Conservation (phyloP, 2,329 filamentous ascomycete genomes). For the Aureobasidium sp. region DNA sequence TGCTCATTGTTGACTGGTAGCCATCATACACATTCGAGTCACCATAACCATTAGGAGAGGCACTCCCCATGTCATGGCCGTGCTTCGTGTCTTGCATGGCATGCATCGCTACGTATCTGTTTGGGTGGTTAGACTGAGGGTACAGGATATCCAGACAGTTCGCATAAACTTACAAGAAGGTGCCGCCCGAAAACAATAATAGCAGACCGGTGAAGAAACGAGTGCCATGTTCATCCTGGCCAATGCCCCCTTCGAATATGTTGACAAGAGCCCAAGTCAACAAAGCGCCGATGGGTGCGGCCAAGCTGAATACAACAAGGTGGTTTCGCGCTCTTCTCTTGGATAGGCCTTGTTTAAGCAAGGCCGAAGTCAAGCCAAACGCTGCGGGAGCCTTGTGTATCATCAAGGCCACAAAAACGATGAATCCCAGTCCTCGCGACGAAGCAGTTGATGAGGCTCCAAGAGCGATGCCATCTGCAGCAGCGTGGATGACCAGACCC, state of each 20-base stretch:
- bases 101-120: conserved; percentile 94
- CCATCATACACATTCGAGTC: conserved; percentile 15
- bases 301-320: conserved; percentile 82
- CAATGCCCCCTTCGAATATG: conserved; percentile 57
- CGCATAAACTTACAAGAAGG: conserved; percentile 67
- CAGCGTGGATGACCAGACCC: conserved; percentile 91
- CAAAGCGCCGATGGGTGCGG: conserved; percentile 79
- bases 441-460: conserved; percentile 68
- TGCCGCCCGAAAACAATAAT: conserved; percentile 89
- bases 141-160: neutral
- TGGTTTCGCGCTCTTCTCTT: conserved; percentile 80
- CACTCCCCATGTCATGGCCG: conserved; percentile 41
- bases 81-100: conserved; percentile 75
- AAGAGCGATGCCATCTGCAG: conserved; percentile 90
- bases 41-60: conserved; percentile 35
- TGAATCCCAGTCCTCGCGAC: conserved; percentile 70
- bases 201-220: conserved; percentile 90
- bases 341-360: conserved; percentile 84
- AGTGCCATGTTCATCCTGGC: conserved; percentile 52
- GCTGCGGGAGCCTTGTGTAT: conserved; percentile 94
- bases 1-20: conserved; percentile 15
- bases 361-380: conserved; percentile 83
- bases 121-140: conserved; percentile 17
- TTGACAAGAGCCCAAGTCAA: conserved; percentile 75
- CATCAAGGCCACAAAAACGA: conserved; percentile 96